Evolutionary conservation across 257 asterid species (phyloP).

Genomic region (Ligustrum vulgare): DNA sequence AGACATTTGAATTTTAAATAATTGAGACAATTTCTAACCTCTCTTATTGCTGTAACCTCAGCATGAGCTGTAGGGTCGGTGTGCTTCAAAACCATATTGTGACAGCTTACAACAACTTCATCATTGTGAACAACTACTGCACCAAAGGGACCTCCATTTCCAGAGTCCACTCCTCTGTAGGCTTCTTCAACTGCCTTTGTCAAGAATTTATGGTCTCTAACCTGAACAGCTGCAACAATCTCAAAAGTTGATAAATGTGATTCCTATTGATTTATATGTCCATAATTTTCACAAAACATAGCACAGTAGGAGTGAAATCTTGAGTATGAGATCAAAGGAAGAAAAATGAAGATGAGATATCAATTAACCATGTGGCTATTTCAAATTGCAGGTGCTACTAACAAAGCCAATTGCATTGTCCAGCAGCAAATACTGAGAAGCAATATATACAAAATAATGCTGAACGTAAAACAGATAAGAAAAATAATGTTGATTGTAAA

Average conservation of each 20-base stretch:
- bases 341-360: not conserved
- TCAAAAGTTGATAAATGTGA: conserved; percentile 1
- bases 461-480: not conserved
- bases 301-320: not conserved
- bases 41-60: conserved; percentile 97
- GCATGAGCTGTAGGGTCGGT: conserved; percentile 99
- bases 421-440: conserved; percentile 2
- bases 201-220: conserved; percentile 88
- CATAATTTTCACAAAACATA: not conserved
- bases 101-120: conserved; percentile 93
- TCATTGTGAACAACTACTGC: conserved; percentile 86
- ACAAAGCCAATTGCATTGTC: not conserved
- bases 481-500: not conserved
- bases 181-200: conserved; percentile 96
- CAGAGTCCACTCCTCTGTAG: conserved; percentile 88
- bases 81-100: conserved; percentile 74
- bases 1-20: not conserved
- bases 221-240: conserved; percentile 70
- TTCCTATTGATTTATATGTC: not conserved
- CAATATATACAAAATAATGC: not conserved
- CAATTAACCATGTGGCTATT: not conserved
- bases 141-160: conserved; percentile 98
- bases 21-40: conserved; percentile 53
- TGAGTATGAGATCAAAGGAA: not conserved
- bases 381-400: conserved; percentile 11